Percentiles rank a stretch among this genome's conserved stretches.
Evolutionary conservation across 2,329 filamentous ascomycete species (phyloP).

Genomic region (Onygena corvina): DNA sequence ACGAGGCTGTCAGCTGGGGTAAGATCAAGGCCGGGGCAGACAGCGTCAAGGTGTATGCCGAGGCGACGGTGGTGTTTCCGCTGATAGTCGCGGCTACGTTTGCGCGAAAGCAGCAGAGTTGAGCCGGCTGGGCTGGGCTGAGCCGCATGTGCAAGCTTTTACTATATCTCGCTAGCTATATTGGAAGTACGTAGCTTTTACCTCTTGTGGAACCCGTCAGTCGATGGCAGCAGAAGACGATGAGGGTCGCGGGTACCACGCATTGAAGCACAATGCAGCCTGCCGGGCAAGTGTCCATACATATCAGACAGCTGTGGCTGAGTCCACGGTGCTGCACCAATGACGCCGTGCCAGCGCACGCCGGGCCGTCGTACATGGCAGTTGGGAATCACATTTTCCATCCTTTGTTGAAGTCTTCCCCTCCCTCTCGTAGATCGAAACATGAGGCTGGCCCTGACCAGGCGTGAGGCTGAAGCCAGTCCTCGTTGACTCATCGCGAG

Average conservation of each 20-base stretch:
- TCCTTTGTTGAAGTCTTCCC: neutral
- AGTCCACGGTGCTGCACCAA: neutral
- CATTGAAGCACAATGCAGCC: too few species aligned
- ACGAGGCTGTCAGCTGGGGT: conserved; percentile 96
- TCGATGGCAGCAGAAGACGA: too few species aligned
- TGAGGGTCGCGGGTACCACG: too few species aligned
- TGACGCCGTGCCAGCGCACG: neutral
- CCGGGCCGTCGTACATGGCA: neutral
- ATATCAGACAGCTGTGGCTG: neutral
- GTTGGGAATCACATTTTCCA: too few species aligned
- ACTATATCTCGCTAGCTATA: too few species aligned
- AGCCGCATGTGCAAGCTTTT: neutral
- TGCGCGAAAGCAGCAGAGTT: conserved; percentile 31
- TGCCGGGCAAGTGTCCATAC: too few species aligned
- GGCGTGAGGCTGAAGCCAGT: neutral
- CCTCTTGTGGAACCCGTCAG: neutral
- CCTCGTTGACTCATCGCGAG: neutral
- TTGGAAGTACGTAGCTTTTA: too few species aligned
- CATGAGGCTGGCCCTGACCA: too few species aligned
- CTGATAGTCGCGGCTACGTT: conserved; percentile 56
- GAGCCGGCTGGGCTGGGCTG: neutral
- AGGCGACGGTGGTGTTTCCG: conserved; percentile 56
- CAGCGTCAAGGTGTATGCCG: conserved; percentile 74
- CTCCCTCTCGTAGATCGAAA: neutral
- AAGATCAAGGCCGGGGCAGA: conserved; percentile 88